Evolutionary conservation across 225 moss, liverwort and hornwort genomes (phyloP), one percentile per base, ranked within the genome.

Genomic region (Asterella californica): DNA sequence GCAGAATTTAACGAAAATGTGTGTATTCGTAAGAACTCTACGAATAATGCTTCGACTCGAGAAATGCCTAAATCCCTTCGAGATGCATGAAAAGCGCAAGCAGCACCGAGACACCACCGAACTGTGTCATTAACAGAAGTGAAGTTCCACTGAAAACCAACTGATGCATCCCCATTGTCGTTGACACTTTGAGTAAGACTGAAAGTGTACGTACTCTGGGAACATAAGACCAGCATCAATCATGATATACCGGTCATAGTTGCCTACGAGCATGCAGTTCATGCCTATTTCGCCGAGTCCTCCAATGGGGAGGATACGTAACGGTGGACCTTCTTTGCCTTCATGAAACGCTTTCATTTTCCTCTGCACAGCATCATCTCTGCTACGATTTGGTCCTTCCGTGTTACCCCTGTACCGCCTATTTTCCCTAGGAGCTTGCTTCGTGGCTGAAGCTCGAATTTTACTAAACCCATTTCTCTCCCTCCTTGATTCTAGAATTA

Each of bases 261-360:
- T 92, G 65, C 99, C 99, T 0, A 99, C 95, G n/a, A 99, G 95
- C 99, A 99, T 99, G 78, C 99, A 99, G 80, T 99, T 99, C 99
- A 99, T 99, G 85, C 99, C 99, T 81, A 99, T 99, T 78, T 99
- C 99, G 60, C 99, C 99, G 30, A 99, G 83, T 9, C 99, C 99
- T 36, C 99, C 99, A 61, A 99, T 95, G 15, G 99, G 99, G 36
- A 99, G 79, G 46, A 99, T 66, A 22, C 99, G 91, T 82, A 99
- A 62, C 48, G 99, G 99, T 33, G 99, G 99, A 0, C 99, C 99
- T 0, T 93, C 95, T 1, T 34, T 54, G 27, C 99, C 99, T 83
- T 99, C 95, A 80, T 99, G 99, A 70, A 99, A 99, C 3, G 92
- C 85, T 75, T 90, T 87, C 95, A 99, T 77, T 83, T 89, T 99